Evolutionary conservation across 495 filamentous ascomycete species (phyloP).

Genomic region (Bryoglossum gracile): DNA sequence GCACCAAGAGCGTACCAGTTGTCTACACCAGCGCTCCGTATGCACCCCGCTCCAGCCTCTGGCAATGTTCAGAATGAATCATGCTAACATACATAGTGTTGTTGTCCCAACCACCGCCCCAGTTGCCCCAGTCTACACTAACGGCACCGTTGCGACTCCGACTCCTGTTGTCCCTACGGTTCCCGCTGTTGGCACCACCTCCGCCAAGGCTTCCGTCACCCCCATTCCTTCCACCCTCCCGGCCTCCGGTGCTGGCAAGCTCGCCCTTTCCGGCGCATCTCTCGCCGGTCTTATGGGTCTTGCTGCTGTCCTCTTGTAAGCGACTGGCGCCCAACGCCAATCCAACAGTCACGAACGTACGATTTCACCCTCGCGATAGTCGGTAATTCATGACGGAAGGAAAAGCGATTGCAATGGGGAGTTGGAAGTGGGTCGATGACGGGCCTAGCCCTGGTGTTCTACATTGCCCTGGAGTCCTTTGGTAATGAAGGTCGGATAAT

Average conservation of each 20-base stretch:
- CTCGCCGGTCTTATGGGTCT: constrained; percentile 70
- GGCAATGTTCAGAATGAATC: no score
- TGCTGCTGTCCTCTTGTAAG: constrained; percentile 72
- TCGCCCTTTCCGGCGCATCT: constrained; percentile 52
- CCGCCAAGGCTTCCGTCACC: constrained; percentile 22
- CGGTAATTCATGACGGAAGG: constrained; percentile 34
- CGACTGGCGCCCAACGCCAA: constrained; percentile 21
- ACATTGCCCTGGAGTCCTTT: constrained; percentile 34
- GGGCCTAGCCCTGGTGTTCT: constrained; percentile 29
- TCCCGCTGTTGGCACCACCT: constrained; percentile 29
- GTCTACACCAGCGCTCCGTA: no score
- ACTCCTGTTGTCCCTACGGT: constrained; percentile 25
- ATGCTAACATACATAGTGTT: no score
- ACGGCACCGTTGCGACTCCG: constrained; percentile 24
- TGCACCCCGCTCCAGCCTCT: no score
- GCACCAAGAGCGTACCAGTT: no score
- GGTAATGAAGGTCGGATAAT: constrained; percentile 26
- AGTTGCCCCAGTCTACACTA: constrained; percentile 24
- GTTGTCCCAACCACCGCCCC: constrained; percentile 3
- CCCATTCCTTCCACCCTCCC: constrained; percentile 40
- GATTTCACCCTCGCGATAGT: constrained; percentile 7
- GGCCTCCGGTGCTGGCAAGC: constrained; percentile 56
- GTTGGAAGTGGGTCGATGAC: constrained; percentile 20
- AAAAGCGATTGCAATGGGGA: constrained; percentile 26
- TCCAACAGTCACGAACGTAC: constrained; percentile 17